Conservation (phyloP, 768 basidiomycete genomes). For the Pisolithus marmoratus region DNA sequence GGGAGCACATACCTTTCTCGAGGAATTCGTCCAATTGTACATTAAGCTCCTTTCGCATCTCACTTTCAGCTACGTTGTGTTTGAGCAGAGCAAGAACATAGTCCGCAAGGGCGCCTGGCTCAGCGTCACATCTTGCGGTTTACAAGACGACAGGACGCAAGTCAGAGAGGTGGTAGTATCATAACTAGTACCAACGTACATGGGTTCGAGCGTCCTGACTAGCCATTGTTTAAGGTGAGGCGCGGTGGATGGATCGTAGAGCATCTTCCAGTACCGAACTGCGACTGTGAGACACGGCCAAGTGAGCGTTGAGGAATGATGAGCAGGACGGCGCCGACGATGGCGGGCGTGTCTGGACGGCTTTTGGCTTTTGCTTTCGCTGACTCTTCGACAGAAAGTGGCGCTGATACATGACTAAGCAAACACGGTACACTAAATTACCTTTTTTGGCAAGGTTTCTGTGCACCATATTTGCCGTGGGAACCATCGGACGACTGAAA, state of each 20-base stretch:
- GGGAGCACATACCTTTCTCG: conserved; percentile 62
- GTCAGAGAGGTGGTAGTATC: neutral
- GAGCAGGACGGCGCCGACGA: neutral
- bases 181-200: conserved; percentile 46
- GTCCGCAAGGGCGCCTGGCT: conserved; percentile 88
- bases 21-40: conserved; percentile 88
- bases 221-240: conserved; percentile 84
- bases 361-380: neutral
- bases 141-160: neutral
- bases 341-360: neutral
- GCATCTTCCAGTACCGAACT: conserved; percentile 37
- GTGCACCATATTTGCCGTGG: too few species aligned
- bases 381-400: neutral
- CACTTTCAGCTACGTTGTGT: conserved; percentile 77
- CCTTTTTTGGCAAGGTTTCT: too few species aligned
- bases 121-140: conserved; percentile 81
- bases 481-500: too few species aligned
- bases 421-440: too few species aligned
- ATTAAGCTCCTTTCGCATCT: conserved; percentile 74
- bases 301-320: conserved; percentile 12
- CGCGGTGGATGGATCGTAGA: conserved; percentile 60
- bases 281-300: neutral
- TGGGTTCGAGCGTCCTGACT: conserved; percentile 81
- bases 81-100: conserved; percentile 92
- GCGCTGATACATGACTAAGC: conserved; percentile 5